Conservation (phyloP, 2,329 filamentous ascomycete species). For the Cercospora zeae-maydis region DNA sequence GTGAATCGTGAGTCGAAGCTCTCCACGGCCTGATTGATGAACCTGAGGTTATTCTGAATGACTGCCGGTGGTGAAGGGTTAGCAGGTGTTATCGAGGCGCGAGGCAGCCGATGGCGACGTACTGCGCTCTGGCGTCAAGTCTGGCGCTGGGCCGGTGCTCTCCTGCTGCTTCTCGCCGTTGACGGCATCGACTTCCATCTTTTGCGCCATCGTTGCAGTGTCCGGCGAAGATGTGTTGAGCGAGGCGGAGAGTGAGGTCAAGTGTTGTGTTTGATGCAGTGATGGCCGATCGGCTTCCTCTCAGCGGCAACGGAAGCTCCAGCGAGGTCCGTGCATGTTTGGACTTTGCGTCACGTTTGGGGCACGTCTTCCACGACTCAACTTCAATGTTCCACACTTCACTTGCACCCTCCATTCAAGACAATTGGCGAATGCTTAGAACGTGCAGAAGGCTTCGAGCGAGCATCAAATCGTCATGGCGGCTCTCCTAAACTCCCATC, state of each 20-base stretch:
- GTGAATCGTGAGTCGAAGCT: constrained; percentile 95
- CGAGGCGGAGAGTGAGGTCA: constrained; percentile 3
- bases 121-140: constrained; percentile 35
- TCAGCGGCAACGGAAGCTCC: constrained; percentile 7
- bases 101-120: constrained; percentile 25
- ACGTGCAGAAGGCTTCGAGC: neutral
- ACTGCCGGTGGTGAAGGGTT: constrained; percentile 54
- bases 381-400: neutral
- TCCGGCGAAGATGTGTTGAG: constrained; percentile 10
- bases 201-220: constrained; percentile 45
- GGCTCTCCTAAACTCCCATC: constrained; percentile 46
- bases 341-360: constrained; percentile 2
- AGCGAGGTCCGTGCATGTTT: constrained; percentile 3
- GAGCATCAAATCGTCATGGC: constrained; percentile 22
- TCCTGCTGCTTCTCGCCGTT: constrained; percentile 42
- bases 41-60: constrained; percentile 88
- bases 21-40: constrained; percentile 86
- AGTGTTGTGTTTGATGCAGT: constrained; percentile 9
- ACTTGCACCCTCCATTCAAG: neutral
- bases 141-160: constrained; percentile 38
- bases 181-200: constrained; percentile 45
- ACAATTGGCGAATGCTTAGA: neutral
- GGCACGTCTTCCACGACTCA: neutral
- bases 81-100: constrained; percentile 2
- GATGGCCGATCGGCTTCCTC: neutral